These are phyloP conservation scores for Pseudoturritis turrita DNA, from an alignment of 345 rosid species.

Conservation along the genomic window DNA sequence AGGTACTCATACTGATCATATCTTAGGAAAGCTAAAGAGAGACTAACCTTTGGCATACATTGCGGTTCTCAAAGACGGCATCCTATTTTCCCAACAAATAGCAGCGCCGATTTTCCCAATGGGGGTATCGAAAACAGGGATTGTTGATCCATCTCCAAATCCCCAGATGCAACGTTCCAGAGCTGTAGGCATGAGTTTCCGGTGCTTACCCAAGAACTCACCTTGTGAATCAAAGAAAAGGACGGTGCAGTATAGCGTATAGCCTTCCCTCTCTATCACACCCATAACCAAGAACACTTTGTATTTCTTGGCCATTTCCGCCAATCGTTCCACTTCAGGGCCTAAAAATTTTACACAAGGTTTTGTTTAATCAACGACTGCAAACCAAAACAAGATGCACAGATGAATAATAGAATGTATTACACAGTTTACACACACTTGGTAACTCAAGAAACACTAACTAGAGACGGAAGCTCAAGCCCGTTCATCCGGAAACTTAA, in stretches of 20 bases:
- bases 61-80: conserved; percentile 93
- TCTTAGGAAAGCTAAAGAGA: neutral
- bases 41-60: conserved; percentile 84
- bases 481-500: neutral
- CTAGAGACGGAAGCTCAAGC: neutral
- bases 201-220: conserved; percentile 77
- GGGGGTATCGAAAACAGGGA: conserved; percentile 77
- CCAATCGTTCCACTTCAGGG: conserved; percentile 77
- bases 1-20: neutral
- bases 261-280: conserved; percentile 91
- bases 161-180: conserved; percentile 94
- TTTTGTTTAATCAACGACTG: too few relatives aligned
- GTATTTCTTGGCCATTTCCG: conserved; percentile 81
- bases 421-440: neutral
- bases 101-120: conserved; percentile 89
- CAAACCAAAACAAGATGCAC: neutral
- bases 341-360: conserved; percentile 35
- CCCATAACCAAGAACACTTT: conserved; percentile 87
- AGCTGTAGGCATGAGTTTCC: conserved; percentile 90
- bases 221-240: conserved; percentile 83
- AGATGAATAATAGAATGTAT: neutral
- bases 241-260: conserved; percentile 76
- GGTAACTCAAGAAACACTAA: neutral
- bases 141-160: conserved; percentile 89
- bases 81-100: conserved; percentile 91